Evolutionary conservation across 148 eudicot genomes (phyloP).

Genomic region (Hydrangea macrophylla): DNA sequence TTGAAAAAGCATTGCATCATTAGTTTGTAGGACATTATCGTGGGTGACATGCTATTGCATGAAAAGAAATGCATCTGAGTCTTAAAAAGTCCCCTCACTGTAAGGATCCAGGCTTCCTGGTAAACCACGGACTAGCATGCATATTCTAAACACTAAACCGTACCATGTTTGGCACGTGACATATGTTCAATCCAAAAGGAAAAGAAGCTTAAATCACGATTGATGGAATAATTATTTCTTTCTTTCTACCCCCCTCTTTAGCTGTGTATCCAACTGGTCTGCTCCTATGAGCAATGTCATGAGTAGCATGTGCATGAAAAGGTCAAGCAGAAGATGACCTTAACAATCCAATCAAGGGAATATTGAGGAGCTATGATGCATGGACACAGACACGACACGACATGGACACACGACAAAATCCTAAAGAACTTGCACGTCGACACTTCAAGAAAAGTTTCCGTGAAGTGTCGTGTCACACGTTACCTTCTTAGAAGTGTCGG

Average conservation of each 20-base stretch:
- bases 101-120: not conserved
- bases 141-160: not conserved
- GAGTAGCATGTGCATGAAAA: not conserved
- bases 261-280: slow-evolving; percentile 7
- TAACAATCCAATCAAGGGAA: not conserved
- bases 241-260: too few species aligned
- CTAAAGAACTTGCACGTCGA: too few species aligned
- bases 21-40: slow-evolving; percentile 3
- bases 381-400: too few species aligned
- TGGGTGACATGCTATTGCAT: not conserved
- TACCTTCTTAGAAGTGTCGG: too few species aligned
- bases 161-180: slow-evolving; percentile 2
- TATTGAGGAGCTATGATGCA: too few species aligned
- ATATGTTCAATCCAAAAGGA: not conserved
- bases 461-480: too few species aligned
- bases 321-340: not conserved
- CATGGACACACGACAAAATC: too few species aligned
- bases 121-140: not conserved
- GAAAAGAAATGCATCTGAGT: not conserved
- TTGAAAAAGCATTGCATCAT: slow-evolving; percentile 8
- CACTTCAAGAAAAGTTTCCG: too few species aligned
- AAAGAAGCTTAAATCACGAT: not conserved
- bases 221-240: not conserved
- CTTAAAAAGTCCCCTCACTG: not conserved
- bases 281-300: not conserved